Evolutionary conservation across 2,329 filamentous ascomycete genomes (phyloP), one percentile per base, ranked within the genome.

Genomic region (Cladosporium sp.): DNA sequence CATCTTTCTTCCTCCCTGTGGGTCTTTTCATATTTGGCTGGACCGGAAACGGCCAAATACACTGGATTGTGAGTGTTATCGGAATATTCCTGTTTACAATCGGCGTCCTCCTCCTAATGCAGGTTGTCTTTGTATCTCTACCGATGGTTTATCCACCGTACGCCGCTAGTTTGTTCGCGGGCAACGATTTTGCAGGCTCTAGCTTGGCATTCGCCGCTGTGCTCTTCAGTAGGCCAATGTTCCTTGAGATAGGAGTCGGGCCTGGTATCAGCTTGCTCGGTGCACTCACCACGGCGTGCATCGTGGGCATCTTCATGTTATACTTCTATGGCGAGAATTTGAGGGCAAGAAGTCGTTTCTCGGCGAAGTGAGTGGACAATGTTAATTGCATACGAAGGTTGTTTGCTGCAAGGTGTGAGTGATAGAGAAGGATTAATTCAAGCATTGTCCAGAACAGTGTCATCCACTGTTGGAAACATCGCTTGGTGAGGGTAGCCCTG

Each of bases 181-280:
- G 73, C 2, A 84, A 82, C 60, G 80, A 82, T 19, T 80, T 82
- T 63, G 73, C 77, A 67, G 71, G 79, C 39, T 74, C 72, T 27
- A 75, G 79, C 2, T 66, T 85, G 3, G 83, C 82, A 4, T 80
- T 77, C 43, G 81, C 75, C 0, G 77, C 76, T 20, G 75, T 85
- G 43, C 65, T 85, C 13, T 85, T 83, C 57, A 75, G 78, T 0
- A 72, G 77, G 41, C 82, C 82, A 3, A 70, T 86, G 44, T 85
- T 78, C 48, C 62, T 68, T 11, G 79, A 82, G 56, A 61, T 85
- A 4, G 82, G 82, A 7, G 76, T 85, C 18, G 79, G 73, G 6
- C 69, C 68, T 41, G 83, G 83, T 7, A 73, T 77, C 1, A 78
- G 72, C 51, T 57, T 86, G 32, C 70, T 86, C 4, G 83, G 74